These are phyloP conservation scores for Aspergillus sparsus DNA, from an alignment of 495 filamentous ascomycete species.

Conservation along the genomic window DNA sequence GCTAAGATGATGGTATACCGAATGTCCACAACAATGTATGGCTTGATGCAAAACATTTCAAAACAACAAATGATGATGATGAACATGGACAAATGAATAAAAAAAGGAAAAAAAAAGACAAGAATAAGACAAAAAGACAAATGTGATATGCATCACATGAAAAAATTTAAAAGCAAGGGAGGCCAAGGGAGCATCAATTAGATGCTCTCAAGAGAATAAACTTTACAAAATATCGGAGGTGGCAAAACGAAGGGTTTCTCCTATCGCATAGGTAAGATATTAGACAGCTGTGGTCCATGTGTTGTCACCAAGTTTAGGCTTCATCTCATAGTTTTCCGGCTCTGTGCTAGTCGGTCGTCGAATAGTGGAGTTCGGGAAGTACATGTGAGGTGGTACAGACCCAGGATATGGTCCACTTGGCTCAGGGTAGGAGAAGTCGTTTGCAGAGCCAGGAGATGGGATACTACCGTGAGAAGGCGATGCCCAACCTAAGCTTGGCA, in stretches of 20 bases:
- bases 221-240: too few species aligned
- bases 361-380: slow-evolving; percentile 61
- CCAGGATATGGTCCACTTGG: slow-evolving; percentile 57
- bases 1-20: slow-evolving; percentile 22
- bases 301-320: slow-evolving; percentile 47
- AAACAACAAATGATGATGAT: slow-evolving; percentile 25
- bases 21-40: slow-evolving; percentile 33
- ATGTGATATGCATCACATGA: not conserved
- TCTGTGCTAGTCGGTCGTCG: slow-evolving; percentile 71
- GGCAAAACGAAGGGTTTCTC: not conserved
- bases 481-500: slow-evolving; percentile 71
- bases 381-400: slow-evolving; percentile 65
- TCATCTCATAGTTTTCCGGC: slow-evolving; percentile 67
- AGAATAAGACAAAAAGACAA: slow-evolving; percentile 22
- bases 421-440: slow-evolving; percentile 70
- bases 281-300: slow-evolving; percentile 48
- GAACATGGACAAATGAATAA: slow-evolving; percentile 27
- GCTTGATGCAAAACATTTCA: slow-evolving; percentile 25
- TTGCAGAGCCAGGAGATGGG: slow-evolving; percentile 65
- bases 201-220: too few species aligned
- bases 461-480: slow-evolving; percentile 66
- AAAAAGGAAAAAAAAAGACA: slow-evolving; percentile 24
- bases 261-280: slow-evolving; percentile 10
- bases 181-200: not conserved
- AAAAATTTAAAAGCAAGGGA: slow-evolving; percentile 1